Evolutionary conservation across 2,329 filamentous ascomycete genomes (phyloP).

Genomic region (Trichoderma simmonsii): DNA sequence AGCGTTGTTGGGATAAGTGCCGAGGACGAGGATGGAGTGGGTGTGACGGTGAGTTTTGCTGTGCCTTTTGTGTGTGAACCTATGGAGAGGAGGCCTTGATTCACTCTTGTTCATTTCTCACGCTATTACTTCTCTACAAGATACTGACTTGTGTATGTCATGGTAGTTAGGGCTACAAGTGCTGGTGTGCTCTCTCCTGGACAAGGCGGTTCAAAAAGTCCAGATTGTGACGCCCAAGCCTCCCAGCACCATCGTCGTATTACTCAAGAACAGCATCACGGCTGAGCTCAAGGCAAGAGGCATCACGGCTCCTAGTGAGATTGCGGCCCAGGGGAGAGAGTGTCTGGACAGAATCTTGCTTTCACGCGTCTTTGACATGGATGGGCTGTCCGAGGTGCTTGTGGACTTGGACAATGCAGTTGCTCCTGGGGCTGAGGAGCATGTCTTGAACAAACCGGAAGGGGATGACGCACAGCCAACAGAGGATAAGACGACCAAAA

Average conservation of each 20-base stretch:
- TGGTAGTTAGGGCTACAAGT: conserved; percentile 48
- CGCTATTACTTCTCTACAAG: not conserved
- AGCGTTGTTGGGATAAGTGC: conserved; percentile 53
- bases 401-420: conserved; percentile 43
- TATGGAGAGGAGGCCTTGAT: not conserved
- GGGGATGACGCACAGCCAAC: not conserved
- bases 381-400: conserved; percentile 57
- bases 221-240: conserved; percentile 51
- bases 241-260: conserved; percentile 38
- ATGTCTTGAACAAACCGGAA: not conserved
- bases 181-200: conserved; percentile 40
- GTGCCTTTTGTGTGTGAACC: not conserved
- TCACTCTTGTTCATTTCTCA: not conserved
- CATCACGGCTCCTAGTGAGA: conserved; percentile 13
- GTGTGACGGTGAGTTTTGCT: conserved; percentile 42
- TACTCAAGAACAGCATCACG: conserved; percentile 41
- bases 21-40: conserved; percentile 48
- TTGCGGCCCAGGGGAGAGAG: conserved; percentile 26
- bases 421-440: not conserved
- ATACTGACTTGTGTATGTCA: conserved; percentile 20
- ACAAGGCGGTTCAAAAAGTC: conserved; percentile 28
- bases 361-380: conserved; percentile 56
- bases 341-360: conserved; percentile 51
- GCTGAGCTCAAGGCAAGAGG: conserved; percentile 31
- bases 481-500: not conserved